Conservation (phyloP, 257 asterid species). For the Gynochthodes officinalis region DNA sequence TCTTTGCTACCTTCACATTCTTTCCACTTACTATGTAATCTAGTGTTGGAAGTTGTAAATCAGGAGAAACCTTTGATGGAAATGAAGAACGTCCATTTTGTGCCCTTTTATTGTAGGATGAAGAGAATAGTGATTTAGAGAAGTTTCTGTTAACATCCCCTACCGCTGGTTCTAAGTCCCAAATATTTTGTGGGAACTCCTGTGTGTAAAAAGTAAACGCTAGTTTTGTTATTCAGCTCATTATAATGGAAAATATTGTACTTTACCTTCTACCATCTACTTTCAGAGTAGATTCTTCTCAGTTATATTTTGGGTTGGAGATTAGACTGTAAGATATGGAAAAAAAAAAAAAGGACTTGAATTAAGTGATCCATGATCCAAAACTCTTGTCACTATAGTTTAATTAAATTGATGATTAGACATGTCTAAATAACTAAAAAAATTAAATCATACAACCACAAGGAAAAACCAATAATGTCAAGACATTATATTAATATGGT, state of each 20-base stretch:
- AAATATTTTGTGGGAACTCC: background rate
- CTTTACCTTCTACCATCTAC: background rate
- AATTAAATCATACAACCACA: too few species aligned
- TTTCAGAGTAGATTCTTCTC: background rate
- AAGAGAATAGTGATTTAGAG: background rate
- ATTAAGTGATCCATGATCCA: too few species aligned
- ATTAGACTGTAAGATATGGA: too few species aligned
- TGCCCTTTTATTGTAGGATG: background rate
- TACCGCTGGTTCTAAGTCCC: background rate
- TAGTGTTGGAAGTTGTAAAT: background rate
- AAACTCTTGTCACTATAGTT: too few species aligned
- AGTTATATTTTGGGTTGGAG: background rate
- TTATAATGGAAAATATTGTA: background rate
- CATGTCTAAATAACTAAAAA: too few species aligned
- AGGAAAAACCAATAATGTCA: too few species aligned
- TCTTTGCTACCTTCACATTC: background rate
- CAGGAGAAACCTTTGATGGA: background rate
- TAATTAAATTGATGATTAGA: too few species aligned
- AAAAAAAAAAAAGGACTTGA: too few species aligned
- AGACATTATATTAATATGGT: too few species aligned
- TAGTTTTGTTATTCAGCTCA: background rate
- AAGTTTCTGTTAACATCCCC: background rate
- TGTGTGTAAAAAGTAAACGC: background rate
- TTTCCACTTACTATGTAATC: background rate
- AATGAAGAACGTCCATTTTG: background rate